Evolutionary conservation across 164 flowering plant genomes (phyloP), one percentile per base, ranked within the genome.

Genomic region (Magnolia officinalis): DNA sequence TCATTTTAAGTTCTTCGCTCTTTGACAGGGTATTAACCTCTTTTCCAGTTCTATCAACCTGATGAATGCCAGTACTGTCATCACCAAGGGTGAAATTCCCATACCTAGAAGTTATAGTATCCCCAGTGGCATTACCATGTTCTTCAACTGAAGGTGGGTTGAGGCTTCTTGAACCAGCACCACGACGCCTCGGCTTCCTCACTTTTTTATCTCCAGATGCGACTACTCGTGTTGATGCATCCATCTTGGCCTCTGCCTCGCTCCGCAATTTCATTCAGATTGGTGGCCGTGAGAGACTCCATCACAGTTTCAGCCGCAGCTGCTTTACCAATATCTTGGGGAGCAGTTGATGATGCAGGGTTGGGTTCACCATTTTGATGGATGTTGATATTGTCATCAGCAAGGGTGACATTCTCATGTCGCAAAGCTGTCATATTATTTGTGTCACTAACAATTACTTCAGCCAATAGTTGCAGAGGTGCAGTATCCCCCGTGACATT

Each of bases 231-330:
- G 77, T 73, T 64, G 79, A 26, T 24, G 50, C 68, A 64, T 67
- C 80, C 50, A 9, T 50, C 61, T 52, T 50, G 20, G 68, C 66
- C 69, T 67, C 77, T 72, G 49, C 59, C 20, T 49, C 74, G 37
- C 51, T 51, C 31, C 75, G 45, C 77, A 18, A 16, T 29, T 49
- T 61, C 76, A 59, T 14, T 37, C 69, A 63, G 37, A 72, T 67
- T 78, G 63, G 23, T n/a, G 63, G 51, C 83, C 66, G 50, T 76
- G 73, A 65, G 80, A 74, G 50, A 37, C 69, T 10, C 51, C 37
- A 49, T 0, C 67, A 23, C 31, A 81, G 18, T 13, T 64, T 14
- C 71, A 23, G 77, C 74, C 73, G 37, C 76, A 70, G 73, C 45
- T 72, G 80, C 81, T 72, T 75, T 63, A 70, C 20, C 72, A 16